A percentile compares a stretch with the other conserved stretches of the same genome.
Conservation (phyloP, 106 monocot genomes). For the Hemerocallis citrina region DNA sequence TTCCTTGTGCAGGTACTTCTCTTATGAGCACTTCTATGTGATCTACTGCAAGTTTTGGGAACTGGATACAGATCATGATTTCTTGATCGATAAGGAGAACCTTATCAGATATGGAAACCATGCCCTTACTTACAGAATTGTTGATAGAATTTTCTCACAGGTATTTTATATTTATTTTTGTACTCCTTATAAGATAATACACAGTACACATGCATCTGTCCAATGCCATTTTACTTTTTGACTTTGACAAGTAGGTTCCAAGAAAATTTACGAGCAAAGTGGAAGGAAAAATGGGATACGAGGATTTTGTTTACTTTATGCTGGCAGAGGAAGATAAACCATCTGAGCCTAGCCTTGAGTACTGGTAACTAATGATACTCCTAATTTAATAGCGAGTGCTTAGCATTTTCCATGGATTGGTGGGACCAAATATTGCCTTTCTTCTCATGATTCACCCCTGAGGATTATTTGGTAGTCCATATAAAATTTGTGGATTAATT, state of each 20-base stretch:
- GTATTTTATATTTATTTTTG: too few relatives aligned
- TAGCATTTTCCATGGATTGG: too few relatives aligned
- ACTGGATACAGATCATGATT: slow-evolving; percentile 66
- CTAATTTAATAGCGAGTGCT: too few relatives aligned
- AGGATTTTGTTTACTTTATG: slow-evolving; percentile 94
- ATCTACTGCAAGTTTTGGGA: slow-evolving; percentile 73
- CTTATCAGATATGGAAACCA: slow-evolving; percentile 93
- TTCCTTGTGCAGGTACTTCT: slow-evolving; percentile 51
- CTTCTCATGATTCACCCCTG: too few relatives aligned
- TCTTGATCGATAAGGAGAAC: slow-evolving; percentile 64
- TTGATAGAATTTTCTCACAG: slow-evolving; percentile 87
- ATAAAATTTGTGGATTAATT: too few relatives aligned
- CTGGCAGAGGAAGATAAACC: slow-evolving; percentile 91
- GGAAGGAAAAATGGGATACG: slow-evolving; percentile 94
- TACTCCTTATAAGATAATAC: too few relatives aligned
- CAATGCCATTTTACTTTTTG: not conserved
- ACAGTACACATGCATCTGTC: slow-evolving; percentile 7
- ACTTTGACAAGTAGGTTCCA: slow-evolving; percentile 39
- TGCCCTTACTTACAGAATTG: slow-evolving; percentile 91
- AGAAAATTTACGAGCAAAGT: slow-evolving; percentile 78
- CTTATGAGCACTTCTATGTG: slow-evolving; percentile 69
- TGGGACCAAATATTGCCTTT: too few relatives aligned
- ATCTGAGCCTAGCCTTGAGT: slow-evolving; percentile 83
- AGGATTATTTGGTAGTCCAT: too few relatives aligned
- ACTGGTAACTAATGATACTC: slow-evolving; percentile 76